Conservation (phyloP, 768 basidiomycete genomes). For the Lyophyllum shimeji region DNA sequence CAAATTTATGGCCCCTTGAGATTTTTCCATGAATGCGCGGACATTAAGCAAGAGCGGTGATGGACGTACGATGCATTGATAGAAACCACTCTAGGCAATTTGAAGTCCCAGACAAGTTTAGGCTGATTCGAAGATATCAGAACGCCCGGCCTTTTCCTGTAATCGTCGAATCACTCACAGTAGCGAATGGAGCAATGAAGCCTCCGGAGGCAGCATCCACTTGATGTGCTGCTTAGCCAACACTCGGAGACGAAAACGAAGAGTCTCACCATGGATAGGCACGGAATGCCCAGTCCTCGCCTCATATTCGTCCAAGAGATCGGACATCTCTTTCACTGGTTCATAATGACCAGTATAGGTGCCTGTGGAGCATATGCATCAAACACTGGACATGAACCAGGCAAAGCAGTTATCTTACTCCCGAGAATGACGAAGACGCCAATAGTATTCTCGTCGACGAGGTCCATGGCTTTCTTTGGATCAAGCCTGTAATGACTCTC, state of each 20-base stretch:
- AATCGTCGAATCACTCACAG: conserved; percentile 19
- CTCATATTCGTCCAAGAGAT: conserved; percentile 66
- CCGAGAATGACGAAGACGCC: conserved; percentile 59
- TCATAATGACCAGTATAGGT: conserved; percentile 75
- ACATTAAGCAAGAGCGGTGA: conserved; percentile 39
- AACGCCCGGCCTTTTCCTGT: conserved; percentile 24
- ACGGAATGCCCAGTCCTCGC: conserved; percentile 56
- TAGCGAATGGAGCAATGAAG: conserved; percentile 66
- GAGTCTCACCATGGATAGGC: conserved; percentile 65
- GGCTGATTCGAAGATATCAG: conserved; percentile 34
- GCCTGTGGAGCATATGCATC: conserved; percentile 42
- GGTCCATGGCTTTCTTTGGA: conserved; percentile 61
- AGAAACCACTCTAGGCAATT: conserved; percentile 57
- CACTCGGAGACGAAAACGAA: conserved; percentile 37
- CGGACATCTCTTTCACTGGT: conserved; percentile 82
- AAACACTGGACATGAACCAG: conserved; percentile 43
- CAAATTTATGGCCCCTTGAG: conserved; percentile 63
- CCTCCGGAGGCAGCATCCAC: conserved; percentile 68
- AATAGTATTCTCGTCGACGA: conserved; percentile 74
- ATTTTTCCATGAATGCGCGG: conserved; percentile 21
- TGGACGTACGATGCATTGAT: conserved; percentile 53
- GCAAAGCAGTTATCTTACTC: conserved; percentile 24
- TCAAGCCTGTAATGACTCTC: conserved; percentile 57
- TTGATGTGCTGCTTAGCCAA: conserved; percentile 35
- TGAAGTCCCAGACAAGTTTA: conserved; percentile 62